Conservation (phyloP, 371 early-diverging fungal genomes). For the Syncephalastrum sp. region DNA sequence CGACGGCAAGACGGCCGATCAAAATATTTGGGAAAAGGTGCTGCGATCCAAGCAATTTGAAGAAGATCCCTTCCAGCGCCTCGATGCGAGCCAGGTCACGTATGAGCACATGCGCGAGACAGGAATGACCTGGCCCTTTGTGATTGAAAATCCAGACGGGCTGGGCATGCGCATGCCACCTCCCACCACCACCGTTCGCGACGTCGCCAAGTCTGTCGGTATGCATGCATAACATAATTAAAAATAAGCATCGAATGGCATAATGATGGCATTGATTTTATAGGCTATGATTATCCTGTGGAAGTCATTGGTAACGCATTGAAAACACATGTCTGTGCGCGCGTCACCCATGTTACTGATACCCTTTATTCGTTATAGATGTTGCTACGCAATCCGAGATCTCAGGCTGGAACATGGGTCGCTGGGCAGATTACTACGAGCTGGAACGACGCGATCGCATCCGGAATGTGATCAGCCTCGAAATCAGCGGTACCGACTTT, state of each 20-base stretch:
- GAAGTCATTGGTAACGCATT: conserved; percentile 63
- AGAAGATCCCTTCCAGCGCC: conserved; percentile 55
- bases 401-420: conserved; percentile 73
- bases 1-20: conserved; percentile 66
- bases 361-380: conserved; percentile 38
- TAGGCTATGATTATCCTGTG: conserved; percentile 60
- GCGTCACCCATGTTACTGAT: not conserved
- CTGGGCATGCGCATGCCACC: conserved; percentile 85
- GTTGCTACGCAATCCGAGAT: conserved; percentile 82
- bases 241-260: not conserved
- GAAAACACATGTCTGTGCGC: not conserved
- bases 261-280: not conserved
- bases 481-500: conserved; percentile 75
- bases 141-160: conserved; percentile 59
- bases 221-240: conserved; percentile 9
- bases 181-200: conserved; percentile 55
- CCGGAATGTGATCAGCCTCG: conserved; percentile 87
- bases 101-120: conserved; percentile 51
- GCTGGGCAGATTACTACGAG: conserved; percentile 84
- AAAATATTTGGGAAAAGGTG: conserved; percentile 62
- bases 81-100: conserved; percentile 55
- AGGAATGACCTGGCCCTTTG: conserved; percentile 63
- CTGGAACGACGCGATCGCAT: conserved; percentile 62
- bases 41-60: conserved; percentile 57
- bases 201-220: conserved; percentile 72